These are phyloP conservation scores for Tulasnella sp. DNA, from an alignment of 768 basidiomycete species.

Conservation along the genomic window DNA sequence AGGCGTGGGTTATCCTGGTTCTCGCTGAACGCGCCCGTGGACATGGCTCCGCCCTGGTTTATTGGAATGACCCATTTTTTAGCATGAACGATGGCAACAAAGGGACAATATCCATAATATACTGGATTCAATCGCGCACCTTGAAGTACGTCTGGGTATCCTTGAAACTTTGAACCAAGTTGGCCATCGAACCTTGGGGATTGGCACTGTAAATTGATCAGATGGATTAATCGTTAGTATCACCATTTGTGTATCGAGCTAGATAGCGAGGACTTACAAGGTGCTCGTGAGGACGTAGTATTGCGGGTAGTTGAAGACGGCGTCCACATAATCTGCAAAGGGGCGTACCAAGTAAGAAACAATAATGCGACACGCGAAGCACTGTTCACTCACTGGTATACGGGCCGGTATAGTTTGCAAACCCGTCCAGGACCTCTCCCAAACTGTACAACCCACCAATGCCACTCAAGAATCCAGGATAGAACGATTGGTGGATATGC, in stretches of 20 bases:
- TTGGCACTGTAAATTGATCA: background rate
- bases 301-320: slow-evolving; percentile 16
- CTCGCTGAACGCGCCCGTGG: slow-evolving; percentile 19
- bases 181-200: slow-evolving; percentile 4
- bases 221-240: background rate
- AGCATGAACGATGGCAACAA: too few relatives aligned
- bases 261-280: background rate
- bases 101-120: too few relatives aligned
- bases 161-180: background rate
- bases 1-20: slow-evolving; percentile 21
- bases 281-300: slow-evolving; percentile 8
- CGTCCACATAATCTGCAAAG: slow-evolving; percentile 7
- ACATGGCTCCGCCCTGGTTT: slow-evolving; percentile 12
- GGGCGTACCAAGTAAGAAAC: background rate
- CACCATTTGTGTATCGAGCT: too few relatives aligned
- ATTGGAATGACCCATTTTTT: background rate
- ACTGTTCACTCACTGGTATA: slow-evolving; percentile 10
- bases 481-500: slow-evolving; percentile 28
- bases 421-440: slow-evolving; percentile 26
- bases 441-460: slow-evolving; percentile 27
- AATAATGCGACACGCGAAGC: too few relatives aligned
- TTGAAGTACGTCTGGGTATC: slow-evolving; percentile 8
- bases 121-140: background rate
- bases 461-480: slow-evolving; percentile 24
- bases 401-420: slow-evolving; percentile 10